A percentile compares a stretch with the other conserved stretches of the same genome.
These are phyloP conservation scores for Kurtzmaniella natalensis DNA, from an alignment of 1,139 yeast species.

Conservation along the genomic window DNA sequence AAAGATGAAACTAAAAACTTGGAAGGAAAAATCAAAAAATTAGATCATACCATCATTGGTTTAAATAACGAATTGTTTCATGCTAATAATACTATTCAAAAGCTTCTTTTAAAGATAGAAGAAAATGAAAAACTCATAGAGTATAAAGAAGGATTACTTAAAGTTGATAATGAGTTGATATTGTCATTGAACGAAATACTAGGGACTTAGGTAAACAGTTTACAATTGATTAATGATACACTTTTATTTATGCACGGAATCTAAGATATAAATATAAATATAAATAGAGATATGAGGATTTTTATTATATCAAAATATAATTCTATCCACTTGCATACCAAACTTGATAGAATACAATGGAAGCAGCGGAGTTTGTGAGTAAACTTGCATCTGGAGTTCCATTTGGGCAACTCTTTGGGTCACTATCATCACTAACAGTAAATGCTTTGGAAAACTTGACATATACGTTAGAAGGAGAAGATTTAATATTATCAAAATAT, in stretches of 20 bases:
- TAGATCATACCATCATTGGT: not conserved
- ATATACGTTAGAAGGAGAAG: slow-evolving; percentile 9
- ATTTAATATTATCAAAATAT: slow-evolving; percentile 7
- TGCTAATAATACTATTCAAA: not conserved
- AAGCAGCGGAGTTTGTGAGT: slow-evolving; percentile 15
- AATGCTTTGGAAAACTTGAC: slow-evolving; percentile 7
- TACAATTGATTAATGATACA: too few species aligned
- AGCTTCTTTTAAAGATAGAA: not conserved
- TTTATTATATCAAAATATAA: too few species aligned
- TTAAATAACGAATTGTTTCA: not conserved
- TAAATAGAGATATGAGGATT: too few species aligned
- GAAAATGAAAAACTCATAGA: slow-evolving; percentile 4
- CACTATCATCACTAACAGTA: slow-evolving; percentile 5
- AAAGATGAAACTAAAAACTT: not conserved
- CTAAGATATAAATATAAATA: too few species aligned
- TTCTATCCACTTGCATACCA: too few species aligned
- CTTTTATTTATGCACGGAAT: too few species aligned
- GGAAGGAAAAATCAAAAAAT: not conserved
- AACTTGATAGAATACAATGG: slow-evolving; percentile 12
- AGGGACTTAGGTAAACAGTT: too few species aligned
- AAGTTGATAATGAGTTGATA: slow-evolving; percentile 4
- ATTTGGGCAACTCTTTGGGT: slow-evolving; percentile 8
- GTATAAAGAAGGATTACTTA: slow-evolving; percentile 5
- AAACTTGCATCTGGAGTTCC: slow-evolving; percentile 10
- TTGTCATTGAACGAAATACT: slow-evolving; percentile 2